phyloP scores from a whole-genome alignment of 2,329 filamentous ascomycete species.

The Aureobasidium mangrovei region DNA sequence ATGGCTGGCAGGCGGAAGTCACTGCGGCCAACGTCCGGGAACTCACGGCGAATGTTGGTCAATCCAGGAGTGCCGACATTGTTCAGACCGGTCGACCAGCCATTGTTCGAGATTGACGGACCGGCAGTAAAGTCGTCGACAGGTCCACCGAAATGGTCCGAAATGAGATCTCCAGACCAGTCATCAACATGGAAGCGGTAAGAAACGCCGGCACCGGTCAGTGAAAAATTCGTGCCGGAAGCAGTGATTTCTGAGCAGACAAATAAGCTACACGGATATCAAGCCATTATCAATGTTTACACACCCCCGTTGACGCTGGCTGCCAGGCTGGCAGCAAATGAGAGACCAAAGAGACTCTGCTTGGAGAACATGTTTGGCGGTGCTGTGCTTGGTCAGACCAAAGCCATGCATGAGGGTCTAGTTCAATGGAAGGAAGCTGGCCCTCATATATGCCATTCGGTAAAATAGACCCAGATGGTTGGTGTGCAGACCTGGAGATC shows the following conservation, averaged over 20 bases:
- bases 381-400: too few relatives aligned
- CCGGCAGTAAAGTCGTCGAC: slow-evolving; percentile 44
- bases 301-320: slow-evolving; percentile 4
- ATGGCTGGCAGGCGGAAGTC: slow-evolving; percentile 56
- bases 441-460: background rate
- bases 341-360: background rate
- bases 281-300: background rate
- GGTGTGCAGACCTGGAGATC: slow-evolving; percentile 4
- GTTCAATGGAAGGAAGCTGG: too few relatives aligned
- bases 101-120: slow-evolving; percentile 32
- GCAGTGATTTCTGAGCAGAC: slow-evolving; percentile 34
- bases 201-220: slow-evolving; percentile 49
- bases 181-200: slow-evolving; percentile 57
- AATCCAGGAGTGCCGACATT: slow-evolving; percentile 19
- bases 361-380: background rate
- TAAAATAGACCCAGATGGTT: background rate
- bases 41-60: slow-evolving; percentile 50
- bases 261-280: background rate
- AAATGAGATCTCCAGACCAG: slow-evolving; percentile 46
- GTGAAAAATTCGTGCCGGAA: slow-evolving; percentile 47
- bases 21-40: slow-evolving; percentile 55
- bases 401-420: too few relatives aligned
- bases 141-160: slow-evolving; percentile 53
- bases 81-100: slow-evolving; percentile 42
- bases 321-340: background rate